Evolutionary conservation across 23 red algal species (phyloP).

Genomic region (Gracilaria gracilis): DNA sequence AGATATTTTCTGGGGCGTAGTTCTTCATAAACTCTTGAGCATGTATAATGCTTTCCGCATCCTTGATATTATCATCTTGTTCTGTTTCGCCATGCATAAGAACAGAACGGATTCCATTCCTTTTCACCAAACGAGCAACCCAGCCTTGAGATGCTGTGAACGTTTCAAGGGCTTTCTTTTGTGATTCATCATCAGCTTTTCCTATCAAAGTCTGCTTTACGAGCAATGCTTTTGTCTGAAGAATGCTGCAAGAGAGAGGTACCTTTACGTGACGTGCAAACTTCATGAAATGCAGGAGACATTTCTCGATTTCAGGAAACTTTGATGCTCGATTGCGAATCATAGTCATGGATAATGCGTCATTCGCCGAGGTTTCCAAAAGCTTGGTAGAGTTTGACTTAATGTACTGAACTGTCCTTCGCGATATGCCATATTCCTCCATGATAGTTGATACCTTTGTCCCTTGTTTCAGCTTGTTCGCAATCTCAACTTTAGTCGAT

Average conservation of each 20-base stretch:
- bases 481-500: constrained; percentile 15
- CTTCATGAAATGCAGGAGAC: constrained; percentile 4
- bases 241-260: constrained; percentile 14
- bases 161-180: constrained; percentile 25
- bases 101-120: constrained; percentile 48
- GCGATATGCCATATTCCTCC: constrained; percentile 18
- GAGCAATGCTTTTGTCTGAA: constrained; percentile 16
- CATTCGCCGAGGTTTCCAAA: constrained; percentile 17
- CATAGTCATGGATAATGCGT: neutral
- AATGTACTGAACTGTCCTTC: constrained; percentile 25
- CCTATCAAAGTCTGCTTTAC: neutral
- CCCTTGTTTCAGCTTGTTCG: constrained; percentile 15
- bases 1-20: constrained; percentile 25
- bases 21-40: neutral
- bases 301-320: constrained; percentile 33
- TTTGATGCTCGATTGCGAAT: constrained; percentile 19
- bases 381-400: constrained; percentile 22
- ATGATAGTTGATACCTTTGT: neutral
- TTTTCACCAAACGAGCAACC: constrained; percentile 27
- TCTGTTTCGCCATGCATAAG: constrained; percentile 29
- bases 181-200: neutral
- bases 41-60: neutral
- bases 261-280: constrained; percentile 2
- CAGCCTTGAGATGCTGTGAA: constrained; percentile 48
- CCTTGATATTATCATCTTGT: neutral